Evolutionary conservation across 768 basidiomycete genomes (phyloP).

Genomic region (Lactifluus hygrophoroides): DNA sequence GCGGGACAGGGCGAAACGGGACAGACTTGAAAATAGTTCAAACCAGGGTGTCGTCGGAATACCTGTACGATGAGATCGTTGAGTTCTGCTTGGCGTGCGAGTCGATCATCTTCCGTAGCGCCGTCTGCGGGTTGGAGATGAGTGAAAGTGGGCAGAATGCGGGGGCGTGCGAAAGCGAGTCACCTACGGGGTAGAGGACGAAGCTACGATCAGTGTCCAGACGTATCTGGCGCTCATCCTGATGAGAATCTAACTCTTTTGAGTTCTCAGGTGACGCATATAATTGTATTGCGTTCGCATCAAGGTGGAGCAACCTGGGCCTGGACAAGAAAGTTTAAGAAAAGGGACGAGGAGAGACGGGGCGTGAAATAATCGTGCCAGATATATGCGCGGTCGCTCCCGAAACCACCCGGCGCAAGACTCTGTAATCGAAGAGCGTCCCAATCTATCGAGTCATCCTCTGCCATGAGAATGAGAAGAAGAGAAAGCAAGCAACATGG

Average conservation of each 20-base stretch:
- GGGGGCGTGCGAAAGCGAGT: background rate
- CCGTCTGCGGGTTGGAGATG: conserved; percentile 8
- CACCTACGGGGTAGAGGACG: conserved; percentile 82
- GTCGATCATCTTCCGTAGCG: conserved; percentile 31
- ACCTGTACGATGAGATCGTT: conserved; percentile 65
- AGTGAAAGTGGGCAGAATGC: background rate
- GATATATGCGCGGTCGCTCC: conserved; percentile 41
- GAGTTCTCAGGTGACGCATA: background rate
- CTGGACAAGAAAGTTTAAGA: conserved; percentile 28
- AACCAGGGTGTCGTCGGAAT: conserved; percentile 60
- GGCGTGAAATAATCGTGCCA: conserved; percentile 38
- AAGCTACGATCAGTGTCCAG: conserved; percentile 92
- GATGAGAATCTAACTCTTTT: conserved; percentile 33
- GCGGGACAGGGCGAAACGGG: conserved; percentile 2
- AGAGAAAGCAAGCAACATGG: background rate
- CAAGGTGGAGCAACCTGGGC: conserved; percentile 32
- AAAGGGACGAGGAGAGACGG: conserved; percentile 15
- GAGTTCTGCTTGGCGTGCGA: conserved; percentile 54
- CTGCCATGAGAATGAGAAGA: background rate
- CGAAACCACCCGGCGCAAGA: conserved; percentile 56
- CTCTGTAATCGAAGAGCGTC: conserved; percentile 37
- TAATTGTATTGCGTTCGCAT: conserved; percentile 10
- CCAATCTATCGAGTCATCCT: conserved; percentile 40
- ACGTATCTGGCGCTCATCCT: conserved; percentile 79
- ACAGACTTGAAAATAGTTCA: conserved; percentile 77